Evolutionary conservation across 306 rosid genomes (phyloP).

Genomic region (Castanea crenata): DNA sequence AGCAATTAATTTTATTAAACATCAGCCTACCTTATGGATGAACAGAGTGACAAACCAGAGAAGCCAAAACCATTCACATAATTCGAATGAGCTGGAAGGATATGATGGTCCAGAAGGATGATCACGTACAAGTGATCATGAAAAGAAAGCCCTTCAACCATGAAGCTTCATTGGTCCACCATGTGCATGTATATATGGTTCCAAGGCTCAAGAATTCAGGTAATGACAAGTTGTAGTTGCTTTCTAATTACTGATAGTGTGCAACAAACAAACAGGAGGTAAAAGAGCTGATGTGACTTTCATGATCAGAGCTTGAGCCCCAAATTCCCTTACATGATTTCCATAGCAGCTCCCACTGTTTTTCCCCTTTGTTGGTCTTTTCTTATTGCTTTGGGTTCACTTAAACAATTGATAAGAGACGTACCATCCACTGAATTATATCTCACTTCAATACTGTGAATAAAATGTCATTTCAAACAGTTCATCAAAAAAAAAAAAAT

Average conservation of each 20-base stretch:
- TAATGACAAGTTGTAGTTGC: too few relatives aligned
- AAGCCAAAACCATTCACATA: background rate
- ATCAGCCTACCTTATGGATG: background rate
- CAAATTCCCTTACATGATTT: background rate
- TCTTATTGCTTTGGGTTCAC: background rate
- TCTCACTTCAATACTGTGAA: too few relatives aligned
- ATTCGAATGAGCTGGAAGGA: background rate
- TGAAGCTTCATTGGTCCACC: conserved; percentile 7
- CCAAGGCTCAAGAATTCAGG: background rate
- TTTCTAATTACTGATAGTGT: background rate
- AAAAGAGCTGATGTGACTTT: background rate
- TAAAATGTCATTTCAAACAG: too few relatives aligned
- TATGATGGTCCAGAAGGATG: background rate
- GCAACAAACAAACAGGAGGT: background rate
- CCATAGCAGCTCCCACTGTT: background rate
- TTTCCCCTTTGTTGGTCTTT: background rate
- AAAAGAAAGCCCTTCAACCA: background rate
- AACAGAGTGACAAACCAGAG: background rate
- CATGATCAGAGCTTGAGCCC: background rate
- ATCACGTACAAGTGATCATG: background rate
- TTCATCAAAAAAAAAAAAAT: too few relatives aligned
- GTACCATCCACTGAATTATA: background rate
- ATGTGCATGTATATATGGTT: background rate
- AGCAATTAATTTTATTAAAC: too few relatives aligned
- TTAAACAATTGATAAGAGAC: background rate